Percentiles rank a stretch among this genome's conserved stretches.
Conservation (phyloP, 2,329 filamentous ascomycete species). For the Paecilomyces formosus region DNA sequence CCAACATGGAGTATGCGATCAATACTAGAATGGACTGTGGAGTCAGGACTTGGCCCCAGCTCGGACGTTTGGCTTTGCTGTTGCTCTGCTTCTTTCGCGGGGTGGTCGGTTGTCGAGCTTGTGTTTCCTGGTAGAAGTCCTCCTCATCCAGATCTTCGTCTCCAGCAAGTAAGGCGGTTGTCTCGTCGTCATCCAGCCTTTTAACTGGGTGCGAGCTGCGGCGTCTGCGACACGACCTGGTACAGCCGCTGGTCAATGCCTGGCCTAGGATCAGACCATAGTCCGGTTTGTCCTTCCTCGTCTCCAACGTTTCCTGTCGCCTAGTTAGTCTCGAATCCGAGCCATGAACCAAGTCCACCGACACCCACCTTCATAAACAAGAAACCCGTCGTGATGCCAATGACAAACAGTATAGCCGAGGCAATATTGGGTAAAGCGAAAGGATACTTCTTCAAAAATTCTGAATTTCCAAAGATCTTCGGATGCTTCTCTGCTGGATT, state of each 20-base stretch:
- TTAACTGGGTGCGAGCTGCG: constrained; percentile 4
- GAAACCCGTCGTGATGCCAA: constrained; percentile 65
- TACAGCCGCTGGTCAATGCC: constrained; percentile 46
- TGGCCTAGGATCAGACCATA: constrained; percentile 69
- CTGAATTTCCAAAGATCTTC: constrained; percentile 56
- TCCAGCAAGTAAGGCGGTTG: constrained; percentile 22
- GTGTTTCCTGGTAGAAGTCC: constrained; percentile 2
- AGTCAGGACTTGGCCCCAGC: constrained; percentile 61
- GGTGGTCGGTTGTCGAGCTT: neutral
- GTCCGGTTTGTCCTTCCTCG: constrained; percentile 60
- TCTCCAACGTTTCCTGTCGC: constrained; percentile 66
- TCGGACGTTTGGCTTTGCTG: constrained; percentile 20
- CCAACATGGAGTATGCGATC: constrained; percentile 69
- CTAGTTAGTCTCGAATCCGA: neutral
- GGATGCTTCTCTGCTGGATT: constrained; percentile 72
- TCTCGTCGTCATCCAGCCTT: constrained; percentile 18
- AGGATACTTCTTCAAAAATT: constrained; percentile 67
- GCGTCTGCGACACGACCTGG: constrained; percentile 14
- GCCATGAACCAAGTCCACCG: too few species aligned
- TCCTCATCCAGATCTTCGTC: constrained; percentile 3
- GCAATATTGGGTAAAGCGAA: constrained; percentile 81
- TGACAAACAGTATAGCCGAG: constrained; percentile 65
- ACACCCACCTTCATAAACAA: constrained; percentile 65
- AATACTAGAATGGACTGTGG: constrained; percentile 69
- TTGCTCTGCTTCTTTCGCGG: constrained; percentile 1